Conservation (phyloP, 257 asterid species). For the Solanum pimpinellifolium region DNA sequence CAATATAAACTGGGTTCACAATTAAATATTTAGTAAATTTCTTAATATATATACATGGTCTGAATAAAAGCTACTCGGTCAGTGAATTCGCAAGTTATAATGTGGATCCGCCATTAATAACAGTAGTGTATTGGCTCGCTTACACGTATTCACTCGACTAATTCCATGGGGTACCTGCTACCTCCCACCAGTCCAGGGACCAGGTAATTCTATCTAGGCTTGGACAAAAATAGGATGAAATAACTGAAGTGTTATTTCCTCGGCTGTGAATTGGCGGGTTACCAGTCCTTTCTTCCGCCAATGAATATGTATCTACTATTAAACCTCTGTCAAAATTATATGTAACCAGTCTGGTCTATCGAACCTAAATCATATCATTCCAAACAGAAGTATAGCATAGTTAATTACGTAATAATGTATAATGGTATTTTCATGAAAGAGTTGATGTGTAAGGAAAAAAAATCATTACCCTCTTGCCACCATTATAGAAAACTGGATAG, state of each 20-base stretch:
- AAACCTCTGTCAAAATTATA: background rate
- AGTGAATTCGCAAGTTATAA: background rate
- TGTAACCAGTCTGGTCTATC: background rate
- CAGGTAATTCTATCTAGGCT: background rate
- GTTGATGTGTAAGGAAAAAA: background rate
- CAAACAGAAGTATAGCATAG: background rate
- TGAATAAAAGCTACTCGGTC: background rate
- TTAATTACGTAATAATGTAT: background rate
- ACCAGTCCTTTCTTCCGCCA: background rate
- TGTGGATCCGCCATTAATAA: background rate
- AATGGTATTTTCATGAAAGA: background rate
- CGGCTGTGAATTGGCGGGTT: background rate
- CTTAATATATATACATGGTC: background rate
- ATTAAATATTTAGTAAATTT: background rate
- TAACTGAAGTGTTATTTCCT: background rate
- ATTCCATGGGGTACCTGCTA: background rate
- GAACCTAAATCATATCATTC: background rate
- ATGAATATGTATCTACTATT: background rate
- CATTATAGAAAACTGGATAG: conserved; percentile 93
- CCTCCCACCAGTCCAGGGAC: background rate
- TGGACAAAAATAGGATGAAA: background rate
- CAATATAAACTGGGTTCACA: background rate
- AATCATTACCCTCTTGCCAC: conserved; percentile 70
- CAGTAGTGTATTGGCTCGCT: background rate
- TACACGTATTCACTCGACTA: background rate